Base-by-base conservation (phyloP, 345 rosid species). In the Nephelium lappaceum region DNA sequence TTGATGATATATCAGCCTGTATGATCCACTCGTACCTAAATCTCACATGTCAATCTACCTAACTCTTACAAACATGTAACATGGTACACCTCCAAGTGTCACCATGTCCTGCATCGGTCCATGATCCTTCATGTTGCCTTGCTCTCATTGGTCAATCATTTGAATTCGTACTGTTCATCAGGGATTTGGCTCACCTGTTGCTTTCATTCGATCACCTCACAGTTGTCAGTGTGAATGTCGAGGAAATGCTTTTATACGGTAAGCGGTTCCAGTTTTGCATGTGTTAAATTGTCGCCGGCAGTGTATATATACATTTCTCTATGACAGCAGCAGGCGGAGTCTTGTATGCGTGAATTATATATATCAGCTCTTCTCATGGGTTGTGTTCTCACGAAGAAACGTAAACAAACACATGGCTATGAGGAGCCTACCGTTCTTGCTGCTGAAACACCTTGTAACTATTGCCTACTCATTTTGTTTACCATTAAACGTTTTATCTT, bases 371-470 rank as follows among this genome's bases (percentile, higher is more conserved):
- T 67, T 78, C 73, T 66, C 70, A 90, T 86, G 91, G 88, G 90
- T 70, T 92, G 94, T 71, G 42, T 38, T 72, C 25, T 14, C 45
- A 85, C 91, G 18, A 89, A 86, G 88, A 79, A 42, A 66, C 45
- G 71, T 42, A 83, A 67, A 74, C n/a, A 16, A 23, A 58, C 77
- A 16, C 88, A 86, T 12, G 94, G 97, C 19, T 89, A 89, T 11
- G 97, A 91, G 80, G 83, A 92, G 71, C 94, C 97, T 9, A 82
- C 82, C 4, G 84, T 88, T 82, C 97, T 92, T 78, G 92, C 97
- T 62, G 83, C 93, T 36, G 92, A 79, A 91, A 92, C 97, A 75
- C 88, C 92, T 64, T 92, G 58, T 45, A 67, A 21, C 36, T 47
- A 21, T 68, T 67, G 51, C 67, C 19, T 31, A 11, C 58, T 42